These are phyloP conservation scores for Phaeosphaeriaceae sp. DNA, from an alignment of 2,329 filamentous ascomycete species.

Conservation along the genomic window DNA sequence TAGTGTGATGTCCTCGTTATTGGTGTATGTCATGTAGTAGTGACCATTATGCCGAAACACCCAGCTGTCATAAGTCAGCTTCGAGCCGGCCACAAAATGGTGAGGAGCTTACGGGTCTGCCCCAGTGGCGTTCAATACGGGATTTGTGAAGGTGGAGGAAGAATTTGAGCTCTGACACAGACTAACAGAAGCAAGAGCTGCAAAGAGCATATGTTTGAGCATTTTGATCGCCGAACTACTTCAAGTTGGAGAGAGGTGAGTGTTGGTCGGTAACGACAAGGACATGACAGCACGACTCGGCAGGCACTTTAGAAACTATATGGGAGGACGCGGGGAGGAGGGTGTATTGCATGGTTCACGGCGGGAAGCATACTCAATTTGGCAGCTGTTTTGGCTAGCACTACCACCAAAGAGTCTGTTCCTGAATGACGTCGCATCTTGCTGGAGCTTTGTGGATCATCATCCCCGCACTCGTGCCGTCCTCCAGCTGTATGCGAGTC, in stretches of 20 bases:
- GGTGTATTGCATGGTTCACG: background rate
- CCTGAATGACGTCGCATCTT: constrained; percentile 6
- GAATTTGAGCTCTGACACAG: constrained; percentile 27
- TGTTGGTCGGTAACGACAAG: background rate
- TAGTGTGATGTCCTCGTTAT: constrained; percentile 53
- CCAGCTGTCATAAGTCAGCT: constrained; percentile 42
- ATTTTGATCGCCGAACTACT: constrained; percentile 12
- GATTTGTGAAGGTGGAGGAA: constrained; percentile 54
- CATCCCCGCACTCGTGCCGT: constrained; percentile 12
- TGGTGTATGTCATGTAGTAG: constrained; percentile 58
- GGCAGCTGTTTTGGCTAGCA: background rate
- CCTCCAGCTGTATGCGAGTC: constrained; percentile 4
- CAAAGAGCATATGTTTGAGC: constrained; percentile 25
- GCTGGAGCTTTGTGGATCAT: background rate
- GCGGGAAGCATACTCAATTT: background rate
- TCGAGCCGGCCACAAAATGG: background rate
- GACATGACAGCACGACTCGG: background rate
- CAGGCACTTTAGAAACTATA: background rate
- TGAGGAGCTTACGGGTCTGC: constrained; percentile 52
- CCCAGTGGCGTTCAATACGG: constrained; percentile 50
- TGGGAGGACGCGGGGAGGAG: background rate
- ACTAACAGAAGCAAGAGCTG: constrained; percentile 25
- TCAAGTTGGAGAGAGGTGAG: background rate
- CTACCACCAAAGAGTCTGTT: background rate
- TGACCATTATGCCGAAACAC: constrained; percentile 51